Conservation (phyloP, 2,329 filamentous ascomycete species). For the Didymella segeticola region DNA sequence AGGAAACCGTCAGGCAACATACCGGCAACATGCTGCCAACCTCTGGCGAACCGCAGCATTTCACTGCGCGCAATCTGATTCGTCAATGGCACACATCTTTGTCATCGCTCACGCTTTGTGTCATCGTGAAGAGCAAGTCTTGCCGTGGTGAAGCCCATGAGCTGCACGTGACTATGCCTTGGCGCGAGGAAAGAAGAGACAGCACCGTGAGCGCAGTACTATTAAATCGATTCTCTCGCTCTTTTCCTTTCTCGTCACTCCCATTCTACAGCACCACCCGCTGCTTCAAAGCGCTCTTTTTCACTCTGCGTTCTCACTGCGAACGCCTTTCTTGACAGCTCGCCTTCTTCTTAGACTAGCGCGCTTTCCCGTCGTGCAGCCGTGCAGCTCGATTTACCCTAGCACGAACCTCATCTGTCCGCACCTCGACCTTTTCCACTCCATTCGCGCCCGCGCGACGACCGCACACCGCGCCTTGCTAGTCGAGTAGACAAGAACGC, state of each 20-base stretch:
- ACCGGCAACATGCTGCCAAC: slow-evolving; percentile 17
- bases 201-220: slow-evolving; percentile 1
- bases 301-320: slow-evolving; percentile 13
- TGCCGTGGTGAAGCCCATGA: slow-evolving; percentile 4
- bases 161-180: slow-evolving; percentile 9
- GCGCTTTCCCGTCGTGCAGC: slow-evolving; percentile 46
- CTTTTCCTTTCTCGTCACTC: neutral
- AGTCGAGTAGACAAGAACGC: slow-evolving; percentile 25
- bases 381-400: slow-evolving; percentile 26
- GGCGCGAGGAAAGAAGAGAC: neutral
- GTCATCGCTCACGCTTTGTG: neutral
- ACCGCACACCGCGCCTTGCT: slow-evolving; percentile 29
- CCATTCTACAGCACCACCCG: neutral
- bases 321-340: slow-evolving; percentile 32
- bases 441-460: slow-evolving; percentile 27
- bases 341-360: slow-evolving; percentile 43
- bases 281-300: slow-evolving; percentile 32
- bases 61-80: neutral
- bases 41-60: neutral
- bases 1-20: slow-evolving; percentile 31
- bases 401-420: slow-evolving; percentile 24
- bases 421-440: slow-evolving; percentile 25
- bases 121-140: slow-evolving; percentile 2
- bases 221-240: slow-evolving; percentile 6
- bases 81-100: neutral